A percentile compares a stretch with the other conserved stretches of the same genome.
Evolutionary conservation across 2,329 filamentous ascomycete species (phyloP).

Genomic region (Magnaporthiopsis rhizophila): DNA sequence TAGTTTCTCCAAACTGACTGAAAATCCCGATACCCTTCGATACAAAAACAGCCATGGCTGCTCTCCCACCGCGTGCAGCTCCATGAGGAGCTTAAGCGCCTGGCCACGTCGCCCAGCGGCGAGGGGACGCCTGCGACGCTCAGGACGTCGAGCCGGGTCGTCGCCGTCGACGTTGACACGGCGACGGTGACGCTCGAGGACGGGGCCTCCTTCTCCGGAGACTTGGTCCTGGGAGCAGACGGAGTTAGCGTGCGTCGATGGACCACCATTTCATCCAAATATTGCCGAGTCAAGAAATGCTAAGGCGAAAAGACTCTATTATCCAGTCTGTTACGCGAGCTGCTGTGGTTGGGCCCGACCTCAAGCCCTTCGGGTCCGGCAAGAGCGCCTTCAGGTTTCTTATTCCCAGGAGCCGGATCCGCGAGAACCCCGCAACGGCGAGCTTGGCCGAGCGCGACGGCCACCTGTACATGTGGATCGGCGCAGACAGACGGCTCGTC

Average conservation of each 20-base stretch:
- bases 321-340: no score
- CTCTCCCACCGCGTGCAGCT: constrained; percentile 45
- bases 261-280: no score
- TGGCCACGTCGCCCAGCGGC: constrained; percentile 29
- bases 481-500: constrained; percentile 32
- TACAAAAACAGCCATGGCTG: constrained; percentile 28
- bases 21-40: no score
- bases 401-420: constrained; percentile 28
- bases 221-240: constrained; percentile 46
- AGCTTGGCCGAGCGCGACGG: constrained; percentile 21
- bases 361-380: constrained; percentile 33
- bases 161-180: constrained; percentile 30
- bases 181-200: constrained; percentile 34
- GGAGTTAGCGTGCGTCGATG: constrained; percentile 27
- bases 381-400: constrained; percentile 52
- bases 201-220: constrained; percentile 32
- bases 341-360: constrained; percentile 7
- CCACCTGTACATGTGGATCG: constrained; percentile 31
- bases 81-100: constrained; percentile 41
- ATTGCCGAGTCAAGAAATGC: no score
- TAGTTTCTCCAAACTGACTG: no score
- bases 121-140: constrained; percentile 26
- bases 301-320: no score
- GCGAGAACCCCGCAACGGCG: constrained; percentile 25
- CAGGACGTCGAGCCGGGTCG: constrained; percentile 32